Base-by-base conservation (phyloP, 176 grass and related monocot species). In the Oryza officinalis region DNA sequence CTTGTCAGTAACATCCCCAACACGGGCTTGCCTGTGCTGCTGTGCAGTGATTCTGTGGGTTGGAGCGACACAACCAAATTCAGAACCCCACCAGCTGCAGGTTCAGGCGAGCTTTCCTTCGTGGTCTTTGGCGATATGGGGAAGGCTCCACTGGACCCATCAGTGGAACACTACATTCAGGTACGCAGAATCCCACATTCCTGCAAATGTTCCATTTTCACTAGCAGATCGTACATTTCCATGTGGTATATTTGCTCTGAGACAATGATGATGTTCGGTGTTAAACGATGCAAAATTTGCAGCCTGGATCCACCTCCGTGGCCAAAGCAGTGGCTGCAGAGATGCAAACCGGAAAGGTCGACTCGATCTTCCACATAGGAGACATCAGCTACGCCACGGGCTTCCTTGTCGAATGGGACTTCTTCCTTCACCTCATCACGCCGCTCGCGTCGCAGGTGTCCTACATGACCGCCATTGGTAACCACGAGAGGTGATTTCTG, bases 371-470 rank as follows among this genome's bases (percentile, higher is more conserved):
- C 49, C 94, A 97, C 80, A 94, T 97, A 22, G 94, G 94, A 37
- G 94, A 94, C 61, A 94, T 97, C 79, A 97, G 94, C 75, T 97
- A 97, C 11, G 92, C 94, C 45, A 94, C 94, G 0, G 92, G 92
- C 10, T 97, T 97, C 74, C 59, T 97, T 27, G 92, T 89, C 17
- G 92, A 97, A 75, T 97, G 94, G 94, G 94, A 90, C 35, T 86
- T 82, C 59, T 89, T 89, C 79, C 68, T 6, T 2, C 72, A 90
- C 67, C 92, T 92, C 15, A 97, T 97, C 84, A 79, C 27, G 38
- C 89, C 89, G 60, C 40, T 86, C 1, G 94, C 94, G 72, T 94
- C 94, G 75, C 94, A 81, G 31, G 87, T 94, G 50, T 61, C 94
- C 13, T 97, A 94, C 75, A 97, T 97, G 94, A 94, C 94, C 0